Conservation (phyloP, 805 yeast genomes). For the Kuraishia borneana region DNA sequence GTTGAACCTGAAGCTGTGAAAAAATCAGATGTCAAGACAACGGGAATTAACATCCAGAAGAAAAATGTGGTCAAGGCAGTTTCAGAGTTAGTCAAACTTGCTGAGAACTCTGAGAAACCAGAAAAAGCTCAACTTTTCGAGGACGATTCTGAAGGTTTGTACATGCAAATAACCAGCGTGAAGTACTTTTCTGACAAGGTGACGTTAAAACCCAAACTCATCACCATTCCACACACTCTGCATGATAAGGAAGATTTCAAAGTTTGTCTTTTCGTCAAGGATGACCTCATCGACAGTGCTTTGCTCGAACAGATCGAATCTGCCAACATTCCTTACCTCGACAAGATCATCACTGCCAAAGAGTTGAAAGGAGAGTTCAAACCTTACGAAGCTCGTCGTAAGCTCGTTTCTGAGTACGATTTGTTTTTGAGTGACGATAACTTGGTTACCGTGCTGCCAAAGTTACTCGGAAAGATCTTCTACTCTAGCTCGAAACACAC, state of each 20-base stretch:
- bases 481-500: conserved; percentile 45
- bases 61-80: conserved; percentile 36
- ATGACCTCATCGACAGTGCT: conserved; percentile 35
- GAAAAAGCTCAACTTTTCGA: conserved; percentile 44
- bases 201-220: conserved; percentile 42
- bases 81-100: conserved; percentile 53
- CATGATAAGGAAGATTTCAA: conserved; percentile 32
- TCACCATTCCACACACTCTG: conserved; percentile 36
- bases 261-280: conserved; percentile 63
- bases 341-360: conserved; percentile 54
- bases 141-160: conserved; percentile 42
- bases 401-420: conserved; percentile 56
- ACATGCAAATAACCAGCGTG: conserved; percentile 53
- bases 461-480: conserved; percentile 71
- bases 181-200: conserved; percentile 51
- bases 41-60: conserved; percentile 10
- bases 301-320: conserved; percentile 34
- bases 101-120: conserved; percentile 19
- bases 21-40: conserved; percentile 9
- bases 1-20: conserved; percentile 1
- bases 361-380: conserved; percentile 79
- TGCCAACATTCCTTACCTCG: conserved; percentile 31
- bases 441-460: conserved; percentile 70
- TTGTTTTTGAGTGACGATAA: conserved; percentile 80
- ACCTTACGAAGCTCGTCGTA: conserved; percentile 81